Evolutionary conservation across 2,329 filamentous ascomycete species (phyloP).

Genomic region (Paecilomyces variotii): DNA sequence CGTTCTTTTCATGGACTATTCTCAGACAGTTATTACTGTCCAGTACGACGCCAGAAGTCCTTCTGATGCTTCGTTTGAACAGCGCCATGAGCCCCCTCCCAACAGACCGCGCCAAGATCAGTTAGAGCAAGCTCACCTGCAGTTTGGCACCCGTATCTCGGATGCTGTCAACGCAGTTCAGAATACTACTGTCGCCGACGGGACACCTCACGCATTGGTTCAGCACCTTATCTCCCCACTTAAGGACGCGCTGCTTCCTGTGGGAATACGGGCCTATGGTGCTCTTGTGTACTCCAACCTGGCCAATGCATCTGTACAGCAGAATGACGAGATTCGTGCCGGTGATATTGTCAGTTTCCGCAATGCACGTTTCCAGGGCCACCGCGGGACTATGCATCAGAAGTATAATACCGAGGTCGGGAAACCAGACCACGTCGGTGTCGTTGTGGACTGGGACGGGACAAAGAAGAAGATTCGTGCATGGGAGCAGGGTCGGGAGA

Average conservation of each 20-base stretch:
- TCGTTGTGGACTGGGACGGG: conserved; percentile 96
- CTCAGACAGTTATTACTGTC: conserved; percentile 79
- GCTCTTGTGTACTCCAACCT: conserved; percentile 91
- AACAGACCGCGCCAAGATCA: conserved; percentile 80
- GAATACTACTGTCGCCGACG: conserved; percentile 74
- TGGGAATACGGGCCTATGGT: conserved; percentile 85
- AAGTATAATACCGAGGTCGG: conserved; percentile 88
- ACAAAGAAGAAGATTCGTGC: conserved; percentile 95
- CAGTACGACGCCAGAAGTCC: conserved; percentile 70
- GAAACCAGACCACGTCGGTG: conserved; percentile 76
- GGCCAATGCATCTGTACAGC: conserved; percentile 83
- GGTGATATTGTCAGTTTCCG: conserved; percentile 91
- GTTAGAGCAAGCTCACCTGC: conserved; percentile 75
- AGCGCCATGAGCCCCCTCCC: conserved; percentile 79
- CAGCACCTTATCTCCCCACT: conserved; percentile 68
- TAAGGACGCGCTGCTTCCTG: conserved; percentile 65
- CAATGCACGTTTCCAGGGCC: conserved; percentile 90
- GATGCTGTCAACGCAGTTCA: conserved; percentile 64
- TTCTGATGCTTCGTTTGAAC: conserved; percentile 65
- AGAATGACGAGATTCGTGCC: conserved; percentile 84
- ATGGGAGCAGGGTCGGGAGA: conserved; percentile 93
- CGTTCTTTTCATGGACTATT: conserved; percentile 92
- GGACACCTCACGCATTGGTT: conserved; percentile 69
- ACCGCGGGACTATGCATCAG: conserved; percentile 88
- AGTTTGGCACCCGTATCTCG: conserved; percentile 70